Conservation (phyloP, 352 stramenopile genomes). For the Aphanomyces euteiches region DNA sequence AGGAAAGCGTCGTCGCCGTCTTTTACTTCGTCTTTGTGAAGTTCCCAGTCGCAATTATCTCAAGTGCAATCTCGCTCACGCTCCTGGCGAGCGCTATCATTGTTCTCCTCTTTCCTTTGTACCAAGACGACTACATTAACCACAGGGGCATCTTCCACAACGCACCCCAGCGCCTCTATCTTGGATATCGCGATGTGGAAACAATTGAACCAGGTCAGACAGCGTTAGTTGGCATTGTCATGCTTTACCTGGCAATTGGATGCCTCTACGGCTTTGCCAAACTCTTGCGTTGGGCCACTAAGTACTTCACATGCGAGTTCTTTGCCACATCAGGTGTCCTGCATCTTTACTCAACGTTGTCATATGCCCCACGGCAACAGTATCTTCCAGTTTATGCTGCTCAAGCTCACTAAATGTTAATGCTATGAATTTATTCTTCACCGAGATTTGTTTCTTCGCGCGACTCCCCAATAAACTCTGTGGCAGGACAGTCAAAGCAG, state of each 20-base stretch:
- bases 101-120: constrained; percentile 21
- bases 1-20: constrained; percentile 49
- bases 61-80: constrained; percentile 43
- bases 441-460: too few relatives aligned
- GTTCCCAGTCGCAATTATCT: constrained; percentile 47
- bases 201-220: neutral
- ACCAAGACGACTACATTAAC: neutral
- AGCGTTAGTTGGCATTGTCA: neutral
- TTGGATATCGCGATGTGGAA: neutral
- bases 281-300: constrained; percentile 46
- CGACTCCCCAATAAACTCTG: too few relatives aligned
- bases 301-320: constrained; percentile 67
- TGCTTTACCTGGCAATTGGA: constrained; percentile 2
- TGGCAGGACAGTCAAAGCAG: too few relatives aligned
- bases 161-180: neutral
- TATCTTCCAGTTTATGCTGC: too few relatives aligned
- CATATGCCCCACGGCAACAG: neutral
- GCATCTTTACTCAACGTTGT: neutral
- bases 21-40: constrained; percentile 70
- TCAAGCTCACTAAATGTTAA: too few relatives aligned
- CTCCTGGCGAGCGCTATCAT: constrained; percentile 51
- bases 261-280: constrained; percentile 53
- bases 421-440: too few relatives aligned
- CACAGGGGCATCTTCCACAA: neutral
- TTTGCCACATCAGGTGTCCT: constrained; percentile 37